phyloP scores from a whole-genome alignment of 306 rosid genomes.

The Glycyrrhiza uralensis region DNA sequence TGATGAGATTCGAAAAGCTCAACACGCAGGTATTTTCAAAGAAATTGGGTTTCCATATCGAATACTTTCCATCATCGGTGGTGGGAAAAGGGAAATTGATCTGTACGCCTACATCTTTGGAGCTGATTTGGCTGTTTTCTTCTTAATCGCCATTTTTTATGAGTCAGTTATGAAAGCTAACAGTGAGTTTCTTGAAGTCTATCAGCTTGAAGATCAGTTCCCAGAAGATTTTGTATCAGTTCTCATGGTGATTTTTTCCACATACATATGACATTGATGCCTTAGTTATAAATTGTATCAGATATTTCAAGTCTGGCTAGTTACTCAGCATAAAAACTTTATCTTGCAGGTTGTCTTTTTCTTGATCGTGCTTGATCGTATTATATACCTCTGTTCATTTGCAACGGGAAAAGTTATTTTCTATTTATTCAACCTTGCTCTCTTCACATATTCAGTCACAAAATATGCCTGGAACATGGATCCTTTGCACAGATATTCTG shows the following conservation, averaged over 20 bases:
- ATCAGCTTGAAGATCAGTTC: constrained; percentile 92
- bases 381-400: constrained; percentile 87
- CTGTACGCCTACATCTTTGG: constrained; percentile 86
- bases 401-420: constrained; percentile 77
- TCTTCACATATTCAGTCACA: constrained; percentile 78
- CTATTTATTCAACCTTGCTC: constrained; percentile 78
- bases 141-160: constrained; percentile 72
- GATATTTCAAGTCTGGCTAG: background rate
- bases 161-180: constrained; percentile 73
- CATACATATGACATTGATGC: background rate
- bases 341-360: constrained; percentile 77
- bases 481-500: constrained; percentile 56
- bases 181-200: constrained; percentile 78
- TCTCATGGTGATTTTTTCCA: constrained; percentile 62
- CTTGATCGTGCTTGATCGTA: constrained; percentile 91
- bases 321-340: constrained; percentile 19
- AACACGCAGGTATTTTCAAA: constrained; percentile 47
- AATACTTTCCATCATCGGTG: constrained; percentile 74
- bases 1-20: constrained; percentile 69
- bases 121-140: constrained; percentile 85
- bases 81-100: constrained; percentile 84
- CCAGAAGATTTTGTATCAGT: constrained; percentile 78
- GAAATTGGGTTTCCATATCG: constrained; percentile 73
- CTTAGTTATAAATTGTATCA: background rate
- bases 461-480: constrained; percentile 90